phyloP scores from a whole-genome alignment of 1,139 yeast species.

The Candida smagusa region DNA sequence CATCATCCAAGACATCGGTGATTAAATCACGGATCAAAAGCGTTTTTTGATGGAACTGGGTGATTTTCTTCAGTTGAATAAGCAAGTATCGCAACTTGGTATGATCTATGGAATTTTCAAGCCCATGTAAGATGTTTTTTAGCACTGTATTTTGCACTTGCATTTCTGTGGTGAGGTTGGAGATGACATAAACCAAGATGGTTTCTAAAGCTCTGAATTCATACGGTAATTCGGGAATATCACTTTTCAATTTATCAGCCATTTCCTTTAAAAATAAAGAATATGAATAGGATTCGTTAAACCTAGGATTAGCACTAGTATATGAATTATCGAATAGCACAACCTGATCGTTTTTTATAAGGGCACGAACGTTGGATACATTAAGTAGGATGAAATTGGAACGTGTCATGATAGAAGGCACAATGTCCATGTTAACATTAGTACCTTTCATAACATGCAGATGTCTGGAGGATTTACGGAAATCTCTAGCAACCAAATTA shows the following conservation, averaged over 20 bases:
- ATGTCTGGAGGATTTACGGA: slow-evolving; percentile 37
- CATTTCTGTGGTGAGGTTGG: slow-evolving; percentile 41
- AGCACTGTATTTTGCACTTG: slow-evolving; percentile 42
- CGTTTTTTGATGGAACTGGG: slow-evolving; percentile 44
- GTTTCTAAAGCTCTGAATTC: slow-evolving; percentile 46
- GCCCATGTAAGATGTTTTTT: slow-evolving; percentile 31
- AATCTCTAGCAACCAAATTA: slow-evolving; percentile 38
- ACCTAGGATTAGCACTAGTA: slow-evolving; percentile 19
- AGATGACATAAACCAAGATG: slow-evolving; percentile 36
- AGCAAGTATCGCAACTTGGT: slow-evolving; percentile 37
- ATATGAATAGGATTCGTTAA: slow-evolving; percentile 37
- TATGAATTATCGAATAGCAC: slow-evolving; percentile 35
- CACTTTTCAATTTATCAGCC: slow-evolving; percentile 23
- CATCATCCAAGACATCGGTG: slow-evolving; percentile 38
- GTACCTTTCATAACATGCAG: slow-evolving; percentile 10
- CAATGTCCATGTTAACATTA: slow-evolving; percentile 35
- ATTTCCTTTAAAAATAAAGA: slow-evolving; percentile 33
- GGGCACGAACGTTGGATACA: slow-evolving; percentile 39
- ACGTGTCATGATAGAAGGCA: slow-evolving; percentile 41
- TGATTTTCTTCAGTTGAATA: slow-evolving; percentile 42
- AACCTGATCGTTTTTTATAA: slow-evolving; percentile 39
- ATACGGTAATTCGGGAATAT: slow-evolving; percentile 32
- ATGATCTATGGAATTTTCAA: slow-evolving; percentile 41
- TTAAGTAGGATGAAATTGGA: slow-evolving; percentile 37
- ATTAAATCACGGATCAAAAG: slow-evolving; percentile 38